Conservation (phyloP, 331 rosid species). For the Prunus yedoensis region DNA sequence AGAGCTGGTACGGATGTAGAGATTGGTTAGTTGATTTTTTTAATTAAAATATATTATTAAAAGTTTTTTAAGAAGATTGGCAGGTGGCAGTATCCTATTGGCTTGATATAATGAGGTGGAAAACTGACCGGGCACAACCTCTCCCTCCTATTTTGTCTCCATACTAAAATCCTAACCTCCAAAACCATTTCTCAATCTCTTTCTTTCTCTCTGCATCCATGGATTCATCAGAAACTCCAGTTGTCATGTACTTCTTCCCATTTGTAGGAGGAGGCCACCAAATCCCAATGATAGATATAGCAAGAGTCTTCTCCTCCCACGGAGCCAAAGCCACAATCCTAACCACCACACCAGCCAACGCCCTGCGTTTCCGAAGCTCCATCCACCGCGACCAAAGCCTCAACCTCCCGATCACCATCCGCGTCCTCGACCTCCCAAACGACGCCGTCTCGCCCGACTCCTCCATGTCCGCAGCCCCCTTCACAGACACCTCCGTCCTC, state of each 20-base stretch:
- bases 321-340: constrained; percentile 22
- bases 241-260: constrained; percentile 27
- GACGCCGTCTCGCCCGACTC: not conserved
- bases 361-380: constrained; percentile 7
- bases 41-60: no score
- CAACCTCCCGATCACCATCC: constrained; percentile 7
- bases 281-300: constrained; percentile 29
- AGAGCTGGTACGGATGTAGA: no score
- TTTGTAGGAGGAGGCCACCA: constrained; percentile 26
- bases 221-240: not conserved
- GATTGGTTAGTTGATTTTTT: no score
- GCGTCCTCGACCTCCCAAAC: constrained; percentile 12
- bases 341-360: constrained; percentile 1
- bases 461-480: constrained; percentile 8
- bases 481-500: constrained; percentile 18
- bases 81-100: no score
- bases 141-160: not conserved
- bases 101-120: no score
- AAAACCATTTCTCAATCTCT: not conserved
- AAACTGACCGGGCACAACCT: not conserved
- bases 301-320: constrained; percentile 22
- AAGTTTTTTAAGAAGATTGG: no score
- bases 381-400: constrained; percentile 14
- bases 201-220: not conserved
- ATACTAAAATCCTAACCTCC: not conserved